Conservation (phyloP, 1,284 basidiomycete species). For the Sanguinoderma infundibulare region DNA sequence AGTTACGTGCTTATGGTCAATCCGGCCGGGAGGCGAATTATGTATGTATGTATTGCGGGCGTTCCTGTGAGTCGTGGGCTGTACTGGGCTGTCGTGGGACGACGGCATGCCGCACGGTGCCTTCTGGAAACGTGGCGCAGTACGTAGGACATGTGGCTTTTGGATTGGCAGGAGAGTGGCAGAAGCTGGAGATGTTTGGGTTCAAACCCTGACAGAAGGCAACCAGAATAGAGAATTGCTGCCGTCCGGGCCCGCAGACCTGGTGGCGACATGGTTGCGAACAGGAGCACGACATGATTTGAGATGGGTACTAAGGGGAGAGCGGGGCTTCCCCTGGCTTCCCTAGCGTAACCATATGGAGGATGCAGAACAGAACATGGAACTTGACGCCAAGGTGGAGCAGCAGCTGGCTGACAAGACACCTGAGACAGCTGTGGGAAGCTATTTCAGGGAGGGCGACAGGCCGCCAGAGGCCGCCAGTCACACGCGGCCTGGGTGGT, state of each 20-base stretch:
- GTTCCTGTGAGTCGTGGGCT: constrained; percentile 21
- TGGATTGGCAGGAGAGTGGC: not conserved
- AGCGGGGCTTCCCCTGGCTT: no score
- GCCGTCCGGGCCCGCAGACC: not conserved
- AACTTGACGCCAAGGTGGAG: constrained; percentile 12
- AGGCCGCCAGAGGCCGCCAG: constrained; percentile 3
- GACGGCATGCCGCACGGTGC: constrained; percentile 8
- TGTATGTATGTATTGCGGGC: constrained; percentile 5
- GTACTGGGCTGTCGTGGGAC: no score
- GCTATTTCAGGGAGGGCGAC: constrained; percentile 13
- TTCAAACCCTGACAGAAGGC: not conserved
- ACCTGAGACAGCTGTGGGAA: constrained; percentile 23
- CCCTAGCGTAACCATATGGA: constrained; percentile 3
- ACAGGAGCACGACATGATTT: not conserved
- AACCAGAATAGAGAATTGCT: not conserved
- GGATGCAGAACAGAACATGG: not conserved
- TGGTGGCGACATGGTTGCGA: not conserved
- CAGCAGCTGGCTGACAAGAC: constrained; percentile 3
- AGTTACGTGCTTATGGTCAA: constrained; percentile 3
- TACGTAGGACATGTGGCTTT: constrained; percentile 14
- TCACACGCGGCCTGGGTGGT: constrained; percentile 15
- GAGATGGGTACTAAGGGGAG: not conserved
- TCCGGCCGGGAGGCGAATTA: constrained; percentile 8
- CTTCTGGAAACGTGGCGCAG: constrained; percentile 24
- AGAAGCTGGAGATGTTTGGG: not conserved